These are phyloP conservation scores for Trichoderma atrobrunneum DNA, from an alignment of 2,329 filamentous ascomycete genomes.

Conservation along the genomic window DNA sequence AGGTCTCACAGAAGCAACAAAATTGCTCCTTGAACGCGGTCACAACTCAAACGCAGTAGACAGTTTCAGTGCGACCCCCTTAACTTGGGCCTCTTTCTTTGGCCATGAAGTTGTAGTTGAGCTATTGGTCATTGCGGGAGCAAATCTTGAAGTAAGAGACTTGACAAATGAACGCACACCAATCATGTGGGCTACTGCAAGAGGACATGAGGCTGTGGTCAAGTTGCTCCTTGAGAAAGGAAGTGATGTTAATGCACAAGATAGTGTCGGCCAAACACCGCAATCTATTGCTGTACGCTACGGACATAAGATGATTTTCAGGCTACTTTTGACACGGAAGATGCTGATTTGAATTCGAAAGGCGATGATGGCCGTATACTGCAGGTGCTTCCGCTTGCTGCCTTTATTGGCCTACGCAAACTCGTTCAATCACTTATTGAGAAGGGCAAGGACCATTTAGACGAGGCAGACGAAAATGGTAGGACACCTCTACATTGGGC, in stretches of 20 bases:
- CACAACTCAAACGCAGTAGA: rapidly evolving
- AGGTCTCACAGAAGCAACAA: neutral
- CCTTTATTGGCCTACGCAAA: rapidly evolving
- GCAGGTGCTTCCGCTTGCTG: neutral
- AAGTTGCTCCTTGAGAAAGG: neutral
- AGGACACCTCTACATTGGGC: neutral
- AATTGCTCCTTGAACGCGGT: neutral
- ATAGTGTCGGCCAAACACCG: rapidly evolving
- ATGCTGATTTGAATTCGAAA: neutral
- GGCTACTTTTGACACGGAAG: too few species aligned
- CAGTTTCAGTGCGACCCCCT: rapidly evolving
- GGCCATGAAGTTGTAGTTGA: neutral
- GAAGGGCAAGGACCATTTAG: neutral
- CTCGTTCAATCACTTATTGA: neutral
- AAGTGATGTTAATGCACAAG: neutral
- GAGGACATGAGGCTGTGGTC: neutral
- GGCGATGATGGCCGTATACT: neutral
- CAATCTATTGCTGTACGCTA: neutral
- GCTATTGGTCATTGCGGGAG: neutral
- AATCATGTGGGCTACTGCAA: rapidly evolving
- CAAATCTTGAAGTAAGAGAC: neutral
- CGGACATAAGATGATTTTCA: neutral
- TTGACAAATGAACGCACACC: rapidly evolving
- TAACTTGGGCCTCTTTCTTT: neutral
- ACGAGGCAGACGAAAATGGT: neutral